phyloP scores from a whole-genome alignment of 2,329 filamentous ascomycete species.

The Ceratocystis albifundus region DNA sequence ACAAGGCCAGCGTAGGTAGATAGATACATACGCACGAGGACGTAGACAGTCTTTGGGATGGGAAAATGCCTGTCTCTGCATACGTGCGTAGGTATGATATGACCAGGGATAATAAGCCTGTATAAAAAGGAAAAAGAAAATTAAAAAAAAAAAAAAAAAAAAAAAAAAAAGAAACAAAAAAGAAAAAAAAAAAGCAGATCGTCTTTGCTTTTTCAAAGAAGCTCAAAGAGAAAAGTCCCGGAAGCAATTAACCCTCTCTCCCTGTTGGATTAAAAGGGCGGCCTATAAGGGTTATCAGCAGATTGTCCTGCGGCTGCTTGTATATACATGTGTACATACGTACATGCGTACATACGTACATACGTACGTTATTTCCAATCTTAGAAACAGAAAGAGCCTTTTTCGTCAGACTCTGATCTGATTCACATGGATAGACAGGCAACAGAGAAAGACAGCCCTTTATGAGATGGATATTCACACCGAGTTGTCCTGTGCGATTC shows the following conservation, averaged over 20 bases:
- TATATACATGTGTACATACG: neutral
- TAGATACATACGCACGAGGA: neutral
- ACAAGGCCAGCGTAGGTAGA: neutral
- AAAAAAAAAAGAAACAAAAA: neutral
- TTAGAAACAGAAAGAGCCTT: neutral
- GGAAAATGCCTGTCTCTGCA: neutral
- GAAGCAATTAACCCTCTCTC: no score
- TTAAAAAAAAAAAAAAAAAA: no score
- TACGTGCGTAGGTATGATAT: neutral
- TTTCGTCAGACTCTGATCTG: neutral
- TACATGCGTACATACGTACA: neutral
- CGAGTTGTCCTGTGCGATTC: neutral
- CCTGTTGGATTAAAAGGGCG: no score
- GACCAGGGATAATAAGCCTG: neutral
- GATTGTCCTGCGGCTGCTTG: neutral
- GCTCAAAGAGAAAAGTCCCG: neutral
- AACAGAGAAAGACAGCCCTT: neutral
- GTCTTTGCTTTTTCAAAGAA: neutral
- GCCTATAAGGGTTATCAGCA: neutral
- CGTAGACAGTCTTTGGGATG: neutral
- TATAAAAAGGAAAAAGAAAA: neutral
- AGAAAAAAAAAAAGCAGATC: neutral
- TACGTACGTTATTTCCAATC: neutral
- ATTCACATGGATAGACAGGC: neutral
- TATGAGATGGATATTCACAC: neutral